phyloP scores from a whole-genome alignment of 768 basidiomycete species.

The Asterophora parasitica region DNA sequence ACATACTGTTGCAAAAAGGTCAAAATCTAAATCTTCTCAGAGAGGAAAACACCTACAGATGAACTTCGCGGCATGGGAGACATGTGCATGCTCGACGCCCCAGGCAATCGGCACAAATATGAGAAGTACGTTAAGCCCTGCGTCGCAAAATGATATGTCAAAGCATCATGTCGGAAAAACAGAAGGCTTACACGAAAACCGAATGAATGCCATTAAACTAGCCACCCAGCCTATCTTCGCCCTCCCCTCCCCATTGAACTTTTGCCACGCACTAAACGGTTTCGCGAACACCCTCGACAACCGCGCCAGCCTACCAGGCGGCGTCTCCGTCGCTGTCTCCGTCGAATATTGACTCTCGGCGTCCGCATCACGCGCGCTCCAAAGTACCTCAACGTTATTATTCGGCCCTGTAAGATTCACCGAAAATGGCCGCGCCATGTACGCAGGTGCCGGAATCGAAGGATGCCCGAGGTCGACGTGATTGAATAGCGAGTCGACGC shows the following conservation, averaged over 20 bases:
- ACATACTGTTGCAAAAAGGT: conserved; percentile 28
- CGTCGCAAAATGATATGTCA: neutral
- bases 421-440: conserved; percentile 7
- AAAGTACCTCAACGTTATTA: conserved; percentile 8
- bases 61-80: conserved; percentile 23
- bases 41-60: neutral
- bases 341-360: conserved; percentile 17
- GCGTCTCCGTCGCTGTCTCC: conserved; percentile 5
- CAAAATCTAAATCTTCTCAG: neutral
- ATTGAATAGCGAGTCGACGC: conserved; percentile 15
- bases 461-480: conserved; percentile 9
- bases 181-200: conserved; percentile 30
- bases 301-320: conserved; percentile 2
- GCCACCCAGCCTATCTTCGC: conserved; percentile 22
- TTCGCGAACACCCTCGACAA: conserved; percentile 7
- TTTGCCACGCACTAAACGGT: conserved; percentile 19
- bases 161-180: neutral
- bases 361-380: conserved; percentile 12
- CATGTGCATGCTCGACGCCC: conserved; percentile 29
- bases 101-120: conserved; percentile 39
- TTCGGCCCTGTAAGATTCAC: conserved; percentile 7
- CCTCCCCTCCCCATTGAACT: conserved; percentile 20
- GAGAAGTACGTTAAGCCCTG: conserved; percentile 39
- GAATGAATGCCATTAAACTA: conserved; percentile 30
- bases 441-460: conserved; percentile 1